Base-by-base conservation (phyloP, 169 alveolate species). In the Sarcocystis neurona region DNA sequence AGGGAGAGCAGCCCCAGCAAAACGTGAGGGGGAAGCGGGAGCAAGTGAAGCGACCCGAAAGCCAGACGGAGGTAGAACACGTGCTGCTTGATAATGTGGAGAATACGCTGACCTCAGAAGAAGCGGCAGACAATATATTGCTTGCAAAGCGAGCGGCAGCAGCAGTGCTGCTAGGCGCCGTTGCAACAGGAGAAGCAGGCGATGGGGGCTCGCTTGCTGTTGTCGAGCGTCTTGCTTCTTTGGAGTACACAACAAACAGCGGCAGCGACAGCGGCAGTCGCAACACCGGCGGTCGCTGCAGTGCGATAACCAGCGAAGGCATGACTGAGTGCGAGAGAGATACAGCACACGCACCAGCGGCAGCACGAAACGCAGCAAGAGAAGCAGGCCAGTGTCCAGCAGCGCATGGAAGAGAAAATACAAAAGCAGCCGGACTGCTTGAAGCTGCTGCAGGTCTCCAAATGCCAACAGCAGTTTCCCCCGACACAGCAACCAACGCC, bases 341-440 rank as follows among this genome's bases (percentile, higher is more conserved):
- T 18, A 39, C 41, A 41, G 84, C 58, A 44, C 15, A 18, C 20
- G 60, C 41, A 1, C 30, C 5, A 37, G 60, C 53, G 23, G 84
- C 66, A 0, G 66, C 34, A 27, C 37, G 34, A 3, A 39, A 8
- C 56, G 58, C 12, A 18, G 15, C 84, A 75, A 43, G 50, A 4
- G 58, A 30, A 1, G 27, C 41, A 27, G 10, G 39, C 75, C 12
- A n/a, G 10, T 6, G 39, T 12, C 15, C 12, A 8, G 75, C 32
- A 63, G 75, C 75, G 32, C 15, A 8, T 27, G 75, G 41, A 10
- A 37, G 41, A 63, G 32, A 12, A 10, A 12, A n/a, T 23, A 12
- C 75, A 63, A 27, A n/a, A 15, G 75, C 75, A 63, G 75, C 75
- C 15, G 75, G 63, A 53, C 63, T n/a, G n/a, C n/a, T n/a, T n/a